These are phyloP conservation scores for Boletus rubescentipes DNA, from an alignment of 768 basidiomycete species.

Conservation along the genomic window DNA sequence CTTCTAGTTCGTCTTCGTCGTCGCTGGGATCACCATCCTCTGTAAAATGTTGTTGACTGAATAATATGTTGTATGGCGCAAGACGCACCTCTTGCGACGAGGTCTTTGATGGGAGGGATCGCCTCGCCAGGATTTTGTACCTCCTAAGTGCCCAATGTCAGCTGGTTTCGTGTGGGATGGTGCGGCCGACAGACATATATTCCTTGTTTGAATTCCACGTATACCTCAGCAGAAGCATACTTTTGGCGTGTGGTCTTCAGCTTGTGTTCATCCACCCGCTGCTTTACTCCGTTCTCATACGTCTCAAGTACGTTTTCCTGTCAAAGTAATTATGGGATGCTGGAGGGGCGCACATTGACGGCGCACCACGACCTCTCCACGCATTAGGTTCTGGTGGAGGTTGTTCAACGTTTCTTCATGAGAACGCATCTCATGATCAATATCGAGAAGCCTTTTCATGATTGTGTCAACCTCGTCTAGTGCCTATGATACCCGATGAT, in stretches of 20 bases:
- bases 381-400: constrained; percentile 55
- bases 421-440: constrained; percentile 56
- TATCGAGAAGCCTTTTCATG: constrained; percentile 70
- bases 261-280: constrained; percentile 46
- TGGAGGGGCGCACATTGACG: background rate
- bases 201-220: constrained; percentile 58
- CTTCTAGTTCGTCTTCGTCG: constrained; percentile 84
- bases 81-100: constrained; percentile 63
- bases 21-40: constrained; percentile 82
- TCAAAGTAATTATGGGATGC: background rate
- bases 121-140: constrained; percentile 58
- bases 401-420: constrained; percentile 55
- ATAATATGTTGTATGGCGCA: too few species aligned
- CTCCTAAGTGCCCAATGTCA: constrained; percentile 46
- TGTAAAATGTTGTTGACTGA: constrained; percentile 26
- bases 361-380: constrained; percentile 61
- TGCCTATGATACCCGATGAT: constrained; percentile 36
- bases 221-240: constrained; percentile 63
- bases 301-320: constrained; percentile 51
- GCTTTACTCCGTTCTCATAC: constrained; percentile 51
- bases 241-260: constrained; percentile 74
- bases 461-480: constrained; percentile 60
- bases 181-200: constrained; percentile 56
- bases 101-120: constrained; percentile 76
- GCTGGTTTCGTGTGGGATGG: background rate